Percentiles rank a stretch among this genome's conserved stretches.
Evolutionary conservation across 805 yeast genomes (phyloP).

Genomic region (Tetrapisispora taiwanensis): DNA sequence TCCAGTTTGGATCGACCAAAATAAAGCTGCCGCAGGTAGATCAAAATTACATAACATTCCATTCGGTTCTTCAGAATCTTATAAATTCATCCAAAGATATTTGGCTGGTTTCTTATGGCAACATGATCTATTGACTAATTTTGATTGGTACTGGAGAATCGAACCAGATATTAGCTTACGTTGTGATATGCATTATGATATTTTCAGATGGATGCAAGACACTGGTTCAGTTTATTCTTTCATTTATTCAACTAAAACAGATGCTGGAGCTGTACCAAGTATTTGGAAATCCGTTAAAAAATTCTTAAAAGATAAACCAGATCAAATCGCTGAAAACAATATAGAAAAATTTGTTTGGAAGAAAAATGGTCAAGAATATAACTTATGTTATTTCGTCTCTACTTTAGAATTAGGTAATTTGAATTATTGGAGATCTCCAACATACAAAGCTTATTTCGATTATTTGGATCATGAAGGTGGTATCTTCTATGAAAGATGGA

Average conservation of each 20-base stretch:
- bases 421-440: constrained; percentile 62
- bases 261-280: constrained; percentile 58
- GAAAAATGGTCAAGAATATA: constrained; percentile 59
- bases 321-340: constrained; percentile 48
- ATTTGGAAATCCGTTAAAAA: constrained; percentile 65
- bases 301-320: constrained; percentile 51
- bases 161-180: constrained; percentile 70
- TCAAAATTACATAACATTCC: constrained; percentile 43
- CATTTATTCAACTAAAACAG: constrained; percentile 63
- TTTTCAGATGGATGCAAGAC: constrained; percentile 73
- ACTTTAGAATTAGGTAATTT: constrained; percentile 73
- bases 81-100: constrained; percentile 86
- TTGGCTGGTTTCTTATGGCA: constrained; percentile 78
- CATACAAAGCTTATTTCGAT: constrained; percentile 57
- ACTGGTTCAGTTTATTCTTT: constrained; percentile 66
- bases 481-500: constrained; percentile 84
- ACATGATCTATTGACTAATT: constrained; percentile 53
- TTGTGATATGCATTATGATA: constrained; percentile 73
- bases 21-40: constrained; percentile 55
- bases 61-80: constrained; percentile 65
- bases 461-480: constrained; percentile 65
- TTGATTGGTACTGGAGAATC: constrained; percentile 88
- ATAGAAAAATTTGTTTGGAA: constrained; percentile 55
- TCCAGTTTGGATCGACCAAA: constrained; percentile 71
- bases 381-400: constrained; percentile 82